These are phyloP conservation scores for Tinospora cordifolia DNA, from an alignment of 164 flowering plant genomes.

Conservation along the genomic window DNA sequence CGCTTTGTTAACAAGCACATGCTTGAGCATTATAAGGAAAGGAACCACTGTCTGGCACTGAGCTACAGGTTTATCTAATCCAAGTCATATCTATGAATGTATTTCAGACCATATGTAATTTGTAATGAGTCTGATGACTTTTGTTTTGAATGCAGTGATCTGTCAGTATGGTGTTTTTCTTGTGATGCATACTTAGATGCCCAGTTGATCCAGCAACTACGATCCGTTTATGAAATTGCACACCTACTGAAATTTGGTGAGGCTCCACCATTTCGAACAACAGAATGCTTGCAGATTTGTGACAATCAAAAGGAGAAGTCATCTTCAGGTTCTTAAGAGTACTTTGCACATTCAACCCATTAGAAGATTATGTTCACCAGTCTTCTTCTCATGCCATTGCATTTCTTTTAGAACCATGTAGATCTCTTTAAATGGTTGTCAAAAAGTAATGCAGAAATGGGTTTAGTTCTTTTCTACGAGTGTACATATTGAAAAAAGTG, in stretches of 20 bases:
- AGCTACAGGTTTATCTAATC: constrained; percentile 59
- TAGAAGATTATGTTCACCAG: too few species aligned
- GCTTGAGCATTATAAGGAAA: constrained; percentile 65
- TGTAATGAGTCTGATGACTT: too few species aligned
- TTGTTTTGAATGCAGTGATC: constrained; percentile 48
- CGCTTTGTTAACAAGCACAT: constrained; percentile 87
- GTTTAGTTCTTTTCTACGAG: not conserved
- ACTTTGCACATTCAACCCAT: too few species aligned
- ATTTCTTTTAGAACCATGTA: not conserved
- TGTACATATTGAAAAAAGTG: not conserved
- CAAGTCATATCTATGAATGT: not conserved
- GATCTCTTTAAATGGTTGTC: not conserved
- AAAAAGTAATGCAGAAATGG: not conserved
- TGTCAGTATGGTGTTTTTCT: constrained; percentile 88
- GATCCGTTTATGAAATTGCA: constrained; percentile 57
- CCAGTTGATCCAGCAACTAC: constrained; percentile 53
- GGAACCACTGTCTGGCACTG: constrained; percentile 58
- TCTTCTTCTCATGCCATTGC: too few species aligned
- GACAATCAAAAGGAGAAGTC: constrained; percentile 13
- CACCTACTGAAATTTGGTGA: constrained; percentile 69
- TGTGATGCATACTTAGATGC: constrained; percentile 87
- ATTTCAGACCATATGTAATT: not conserved
- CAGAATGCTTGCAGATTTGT: constrained; percentile 14
- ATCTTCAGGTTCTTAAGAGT: constrained; percentile 14
- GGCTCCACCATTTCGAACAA: constrained; percentile 50